These are phyloP conservation scores for Geosiphon pyriformis DNA, from an alignment of 192 early-diverging fungal species.

Conservation along the genomic window DNA sequence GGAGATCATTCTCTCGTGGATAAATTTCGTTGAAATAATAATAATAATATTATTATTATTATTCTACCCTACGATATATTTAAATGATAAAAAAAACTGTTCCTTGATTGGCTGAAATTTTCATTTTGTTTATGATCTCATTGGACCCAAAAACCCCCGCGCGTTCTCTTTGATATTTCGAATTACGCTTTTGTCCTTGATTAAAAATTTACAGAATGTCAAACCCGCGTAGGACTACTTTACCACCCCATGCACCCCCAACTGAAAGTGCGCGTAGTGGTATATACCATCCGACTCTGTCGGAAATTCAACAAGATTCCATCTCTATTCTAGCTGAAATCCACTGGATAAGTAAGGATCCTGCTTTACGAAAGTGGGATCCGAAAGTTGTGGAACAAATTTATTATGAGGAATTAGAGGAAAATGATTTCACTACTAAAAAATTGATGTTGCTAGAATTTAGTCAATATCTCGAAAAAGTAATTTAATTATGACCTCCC, in stretches of 20 bases:
- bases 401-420: conserved; percentile 53
- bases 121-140: too few species aligned
- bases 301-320: conserved; percentile 50
- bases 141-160: too few species aligned
- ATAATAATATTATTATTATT: too few species aligned
- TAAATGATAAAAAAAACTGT: too few species aligned
- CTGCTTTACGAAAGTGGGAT: conserved; percentile 34
- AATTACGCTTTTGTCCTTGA: too few species aligned
- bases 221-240: conserved; percentile 30
- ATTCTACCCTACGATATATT: too few species aligned
- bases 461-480: conserved; percentile 74
- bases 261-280: conserved; percentile 30
- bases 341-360: conserved; percentile 33
- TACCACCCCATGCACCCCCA: conserved; percentile 39
- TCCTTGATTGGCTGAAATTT: too few species aligned
- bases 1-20: conserved; percentile 31
- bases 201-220: too few species aligned
- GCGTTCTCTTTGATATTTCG: too few species aligned
- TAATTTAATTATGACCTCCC: too few species aligned
- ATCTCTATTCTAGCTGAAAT: conserved; percentile 40
- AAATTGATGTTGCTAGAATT: conserved; percentile 70
- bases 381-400: conserved; percentile 52
- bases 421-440: conserved; percentile 42
- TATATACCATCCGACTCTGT: conserved; percentile 41
- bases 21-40: too few species aligned